Evolutionary conservation across 345 rosid genomes (phyloP), one percentile per base, ranked within the genome.

Genomic region (Salix dunnii): DNA sequence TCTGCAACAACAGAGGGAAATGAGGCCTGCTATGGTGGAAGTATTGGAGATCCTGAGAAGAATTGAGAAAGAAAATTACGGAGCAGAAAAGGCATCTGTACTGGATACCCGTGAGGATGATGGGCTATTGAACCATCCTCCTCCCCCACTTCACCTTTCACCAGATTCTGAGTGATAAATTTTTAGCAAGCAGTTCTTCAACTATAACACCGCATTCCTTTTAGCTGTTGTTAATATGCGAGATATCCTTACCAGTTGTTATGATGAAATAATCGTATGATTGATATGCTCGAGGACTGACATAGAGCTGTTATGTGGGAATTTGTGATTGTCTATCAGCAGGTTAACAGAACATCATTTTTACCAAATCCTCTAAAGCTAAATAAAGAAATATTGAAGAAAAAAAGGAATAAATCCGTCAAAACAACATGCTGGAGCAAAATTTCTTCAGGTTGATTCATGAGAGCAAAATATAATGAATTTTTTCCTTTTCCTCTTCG

Each of bases 21-120:
- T 85, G 77, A 84, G 98, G 85, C 98, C 97, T 33, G 74, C 88
- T 14, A 92, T 94, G 98, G 83, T 79, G 63, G 97, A 91, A 89
- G 91, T 88, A 10, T 17, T 87, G 51, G 82, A 85, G 82, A 72
- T 74, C 30, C 79, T 94, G 81, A 78, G 18, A 75, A 90, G 70
- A 38, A 89, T 91, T 30, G 80, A 88, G 79, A 69, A 40, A 9
- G 86, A 80, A 72, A 77, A 86, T 68, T 63, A 51, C 4, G 76
- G 77, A 35, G 72, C 64, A 5, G 78, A 65, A 61, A 80, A 84
- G 12, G 80, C 84, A 40, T 87, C 88, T 71, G 86, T 80, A 46
- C 72, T 81, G 18, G 89, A 90, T 79, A 80, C 85, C 23, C 71
- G 67, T 33, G 46, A 82, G 0, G 97, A 88, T 36, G 91, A 91